Base-by-base conservation (phyloP, 257 asterid species). In the Linaria vulgaris region DNA sequence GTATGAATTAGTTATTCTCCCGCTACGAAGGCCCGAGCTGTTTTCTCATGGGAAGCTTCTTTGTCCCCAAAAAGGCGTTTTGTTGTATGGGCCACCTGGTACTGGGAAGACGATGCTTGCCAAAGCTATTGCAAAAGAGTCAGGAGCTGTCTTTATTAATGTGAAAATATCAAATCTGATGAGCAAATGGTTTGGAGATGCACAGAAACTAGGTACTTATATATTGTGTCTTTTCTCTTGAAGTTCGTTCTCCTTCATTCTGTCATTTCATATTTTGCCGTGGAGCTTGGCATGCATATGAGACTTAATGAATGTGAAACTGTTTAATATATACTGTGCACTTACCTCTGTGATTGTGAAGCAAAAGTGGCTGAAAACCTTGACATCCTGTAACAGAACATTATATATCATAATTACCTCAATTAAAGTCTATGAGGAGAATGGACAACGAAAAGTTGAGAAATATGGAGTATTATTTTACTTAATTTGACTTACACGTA, bases 31-130 rank as follows among this genome's bases (percentile, higher is more conserved):
- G 66, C 97, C 99, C 6, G 96, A 94, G 22, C 85, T 94, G 17
- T 94, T 94, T 81, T 71, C 90, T 71, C 88, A 56, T 53, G 99
- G 99, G 69, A 84, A 81, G 79, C 97, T 94, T 72, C 95, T 94
- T 62, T 78, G 90, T 69, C 97, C 96, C 14, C 95, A 90, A 73
- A 94, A 87, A 74, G 97, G 99, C 3, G 97, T 94, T 55, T 70
- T 94, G 87, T 79, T 94, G 19, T 94, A 82, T 62, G 99, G 99
- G 55, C 97, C 97, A 16, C 97, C 99, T 21, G 99, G 99, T 55
- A 94, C 99, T 10, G 99, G 99, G 70, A 94, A 94, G 82, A 94
- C 97, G n/a, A 87, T 94, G 97, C 99, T 90, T 55, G 99, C 99
- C 50, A 90, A 94, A 83, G 99, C 96, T 61, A 94, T 94, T 63